These are phyloP conservation scores for Cnidoscolus chayamansa DNA, from an alignment of 441 rosid species.

Conservation along the genomic window DNA sequence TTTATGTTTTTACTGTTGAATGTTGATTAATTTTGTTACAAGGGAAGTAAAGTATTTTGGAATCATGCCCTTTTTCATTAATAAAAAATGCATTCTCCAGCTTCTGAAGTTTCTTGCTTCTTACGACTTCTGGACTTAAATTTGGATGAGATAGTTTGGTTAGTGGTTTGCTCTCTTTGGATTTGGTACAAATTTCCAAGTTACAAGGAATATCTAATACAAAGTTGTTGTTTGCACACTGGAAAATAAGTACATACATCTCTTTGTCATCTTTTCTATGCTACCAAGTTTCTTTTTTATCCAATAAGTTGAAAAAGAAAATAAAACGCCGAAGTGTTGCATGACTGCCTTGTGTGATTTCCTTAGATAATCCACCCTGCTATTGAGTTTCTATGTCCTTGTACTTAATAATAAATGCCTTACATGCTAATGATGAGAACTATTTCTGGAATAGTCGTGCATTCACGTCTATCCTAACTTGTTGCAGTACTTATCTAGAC, in stretches of 20 bases:
- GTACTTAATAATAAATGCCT: neutral
- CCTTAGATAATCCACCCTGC: neutral
- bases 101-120: neutral
- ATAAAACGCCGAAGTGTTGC: neutral
- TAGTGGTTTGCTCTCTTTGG: neutral
- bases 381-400: neutral
- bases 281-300: neutral
- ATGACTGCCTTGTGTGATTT: neutral
- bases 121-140: neutral
- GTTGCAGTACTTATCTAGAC: neutral
- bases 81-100: neutral
- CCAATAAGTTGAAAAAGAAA: neutral
- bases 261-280: no score
- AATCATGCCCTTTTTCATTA: neutral
- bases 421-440: neutral
- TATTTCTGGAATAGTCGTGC: no score
- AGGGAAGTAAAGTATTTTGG: neutral
- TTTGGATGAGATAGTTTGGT: neutral
- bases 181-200: neutral
- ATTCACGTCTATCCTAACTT: neutral
- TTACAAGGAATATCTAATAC: neutral
- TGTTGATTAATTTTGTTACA: neutral
- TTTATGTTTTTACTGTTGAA: neutral
- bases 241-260: neutral
- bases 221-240: neutral